A percentile compares a stretch with the other conserved stretches of the same genome.
Evolutionary conservation across 1,139 yeast species (phyloP).

Genomic region (Blastobotrys buckinghamii): DNA sequence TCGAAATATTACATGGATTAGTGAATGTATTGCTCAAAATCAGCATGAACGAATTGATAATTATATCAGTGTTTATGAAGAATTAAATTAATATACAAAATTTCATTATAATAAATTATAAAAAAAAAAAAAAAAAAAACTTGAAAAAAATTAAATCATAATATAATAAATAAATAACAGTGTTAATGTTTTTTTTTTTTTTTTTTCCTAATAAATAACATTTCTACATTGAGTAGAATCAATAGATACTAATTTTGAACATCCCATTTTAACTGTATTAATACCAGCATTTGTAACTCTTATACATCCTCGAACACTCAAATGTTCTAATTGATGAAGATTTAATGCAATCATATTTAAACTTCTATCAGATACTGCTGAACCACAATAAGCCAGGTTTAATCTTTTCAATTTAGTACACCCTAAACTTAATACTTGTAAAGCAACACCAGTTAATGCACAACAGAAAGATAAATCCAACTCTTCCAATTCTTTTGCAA

Average conservation of each 20-base stretch:
- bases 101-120: slow-evolving; percentile 17
- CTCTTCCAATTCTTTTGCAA: slow-evolving; percentile 51
- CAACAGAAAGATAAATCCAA: slow-evolving; percentile 69
- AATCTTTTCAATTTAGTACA: slow-evolving; percentile 50
- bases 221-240: slow-evolving; percentile 67
- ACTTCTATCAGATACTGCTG: slow-evolving; percentile 71
- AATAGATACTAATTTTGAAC: slow-evolving; percentile 47
- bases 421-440: slow-evolving; percentile 60
- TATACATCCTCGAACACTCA: slow-evolving; percentile 61
- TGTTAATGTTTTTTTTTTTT: not conserved
- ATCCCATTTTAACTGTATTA: slow-evolving; percentile 53
- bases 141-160: not conserved
- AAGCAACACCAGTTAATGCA: slow-evolving; percentile 61
- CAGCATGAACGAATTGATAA: slow-evolving; percentile 39
- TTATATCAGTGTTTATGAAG: slow-evolving; percentile 32
- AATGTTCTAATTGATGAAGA: slow-evolving; percentile 41
- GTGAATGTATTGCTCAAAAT: slow-evolving; percentile 69
- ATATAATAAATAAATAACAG: not conserved
- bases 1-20: slow-evolving; percentile 96
- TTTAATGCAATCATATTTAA: slow-evolving; percentile 57
- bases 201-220: slow-evolving; percentile 21
- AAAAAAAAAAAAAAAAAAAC: slow-evolving; percentile 3
- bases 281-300: slow-evolving; percentile 73
- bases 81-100: slow-evolving; percentile 18
- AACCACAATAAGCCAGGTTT: slow-evolving; percentile 68